Conservation (phyloP, 306 rosid species). For the Cotoneaster glaucophyllus region DNA sequence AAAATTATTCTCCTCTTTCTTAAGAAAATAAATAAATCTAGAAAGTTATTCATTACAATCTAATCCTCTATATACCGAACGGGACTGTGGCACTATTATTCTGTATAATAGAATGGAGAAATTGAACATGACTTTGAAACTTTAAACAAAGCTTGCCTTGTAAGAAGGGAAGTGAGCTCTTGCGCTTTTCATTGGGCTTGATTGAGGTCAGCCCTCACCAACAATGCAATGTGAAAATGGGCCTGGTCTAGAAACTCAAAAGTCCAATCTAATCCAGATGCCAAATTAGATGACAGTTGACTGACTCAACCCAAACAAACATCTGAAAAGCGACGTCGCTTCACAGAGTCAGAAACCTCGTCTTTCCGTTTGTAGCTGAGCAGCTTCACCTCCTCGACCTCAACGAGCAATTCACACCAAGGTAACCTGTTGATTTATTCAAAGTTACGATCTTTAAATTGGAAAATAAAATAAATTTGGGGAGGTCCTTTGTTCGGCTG, state of each 20-base stretch:
- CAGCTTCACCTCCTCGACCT: neutral
- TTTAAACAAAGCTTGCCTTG: neutral
- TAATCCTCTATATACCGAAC: neutral
- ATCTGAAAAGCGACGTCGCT: neutral
- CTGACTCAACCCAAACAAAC: neutral
- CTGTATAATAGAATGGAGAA: neutral
- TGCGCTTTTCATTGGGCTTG: neutral
- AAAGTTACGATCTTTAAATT: neutral
- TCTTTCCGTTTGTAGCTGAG: neutral
- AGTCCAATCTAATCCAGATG: neutral
- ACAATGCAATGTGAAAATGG: neutral
- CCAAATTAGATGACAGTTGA: neutral
- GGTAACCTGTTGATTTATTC: neutral
- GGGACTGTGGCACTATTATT: neutral
- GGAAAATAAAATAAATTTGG: neutral
- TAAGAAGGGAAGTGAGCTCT: neutral
- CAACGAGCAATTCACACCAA: neutral
- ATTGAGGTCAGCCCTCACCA: neutral
- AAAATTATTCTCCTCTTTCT: too few species aligned
- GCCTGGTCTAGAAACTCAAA: neutral
- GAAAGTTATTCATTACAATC: neutral
- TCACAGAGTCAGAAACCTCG: neutral
- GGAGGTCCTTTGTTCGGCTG: neutral
- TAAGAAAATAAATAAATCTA: too few species aligned
- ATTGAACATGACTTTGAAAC: neutral